These are phyloP conservation scores for Penicillium coffeae DNA, from an alignment of 495 filamentous ascomycete genomes.

Conservation along the genomic window DNA sequence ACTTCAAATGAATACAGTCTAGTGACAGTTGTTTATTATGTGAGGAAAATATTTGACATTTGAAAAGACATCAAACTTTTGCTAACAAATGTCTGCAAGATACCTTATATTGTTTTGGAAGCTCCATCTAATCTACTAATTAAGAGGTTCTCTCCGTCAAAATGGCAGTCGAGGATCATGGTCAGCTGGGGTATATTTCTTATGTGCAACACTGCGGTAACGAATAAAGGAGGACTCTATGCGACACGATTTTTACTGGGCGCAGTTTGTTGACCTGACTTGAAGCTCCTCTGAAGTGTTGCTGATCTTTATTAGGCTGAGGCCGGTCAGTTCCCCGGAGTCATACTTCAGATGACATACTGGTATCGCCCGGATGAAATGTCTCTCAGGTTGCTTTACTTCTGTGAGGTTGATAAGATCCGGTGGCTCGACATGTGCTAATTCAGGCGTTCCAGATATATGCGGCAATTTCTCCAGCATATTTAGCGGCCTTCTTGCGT, in stretches of 20 bases:
- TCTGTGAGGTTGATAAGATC: slow-evolving; percentile 7
- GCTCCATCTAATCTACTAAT: slow-evolving; percentile 35
- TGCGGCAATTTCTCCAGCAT: slow-evolving; percentile 29
- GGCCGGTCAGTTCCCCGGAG: slow-evolving; percentile 36
- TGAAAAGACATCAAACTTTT: slow-evolving; percentile 7
- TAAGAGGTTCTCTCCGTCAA: slow-evolving; percentile 28
- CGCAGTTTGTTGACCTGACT: slow-evolving; percentile 9
- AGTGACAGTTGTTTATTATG: slow-evolving; percentile 27
- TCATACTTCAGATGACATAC: slow-evolving; percentile 30
- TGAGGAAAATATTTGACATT: slow-evolving; percentile 1
- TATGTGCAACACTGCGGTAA: slow-evolving; percentile 32
- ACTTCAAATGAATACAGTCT: slow-evolving; percentile 28
- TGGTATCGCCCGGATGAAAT: slow-evolving; percentile 41
- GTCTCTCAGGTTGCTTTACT: slow-evolving; percentile 19
- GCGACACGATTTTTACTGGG: slow-evolving; percentile 34
- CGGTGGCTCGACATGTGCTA: neutral
- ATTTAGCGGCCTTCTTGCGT: slow-evolving; percentile 29
- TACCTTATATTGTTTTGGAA: slow-evolving; percentile 45
- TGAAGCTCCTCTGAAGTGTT: neutral
- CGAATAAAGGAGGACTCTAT: slow-evolving; percentile 27
- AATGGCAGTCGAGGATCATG: slow-evolving; percentile 36
- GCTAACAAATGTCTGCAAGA: slow-evolving; percentile 9
- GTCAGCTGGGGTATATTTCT: slow-evolving; percentile 33
- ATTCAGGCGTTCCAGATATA: slow-evolving; percentile 19
- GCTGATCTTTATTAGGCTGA: slow-evolving; percentile 15